Evolutionary conservation across 75 land plant species (phyloP), one percentile per base, ranked within the genome.

Genomic region (Chamaecyparis obtusa): DNA sequence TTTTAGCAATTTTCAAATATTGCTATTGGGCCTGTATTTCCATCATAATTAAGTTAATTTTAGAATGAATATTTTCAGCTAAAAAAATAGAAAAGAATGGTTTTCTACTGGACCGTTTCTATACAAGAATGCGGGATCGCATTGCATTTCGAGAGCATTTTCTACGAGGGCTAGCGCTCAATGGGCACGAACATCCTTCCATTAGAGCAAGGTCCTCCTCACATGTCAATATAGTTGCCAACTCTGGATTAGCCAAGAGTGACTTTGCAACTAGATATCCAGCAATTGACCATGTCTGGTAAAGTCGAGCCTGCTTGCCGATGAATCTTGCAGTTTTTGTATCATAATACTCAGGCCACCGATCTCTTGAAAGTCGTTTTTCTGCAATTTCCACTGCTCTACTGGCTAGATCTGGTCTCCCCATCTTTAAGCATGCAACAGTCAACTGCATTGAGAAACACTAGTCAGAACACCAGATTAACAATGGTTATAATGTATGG

Each of bases 321-420:
- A 95, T 88, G 56, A 95, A 94, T 79, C 94, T 90, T 30, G 90
- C 95, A 14, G 86, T 69, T 79, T 88, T 91, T 10, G 95, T 94
- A 72, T 94, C 96, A 85, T 93, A 95, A 85, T 95, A 95, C 74
- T 95, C 96, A 69, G 95, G 96, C 96, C 95, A 94, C 77, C 90
- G 91, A 86, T 95, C 96, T 76, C 33, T 78, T 69, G 90, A 86
- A 55, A 95, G 41, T 32, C 93, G 86, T 83, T 86, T 90, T 88
- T 95, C 96, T 30, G 94, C 95, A 74, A 90, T 55, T 27, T 86
- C 87, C 36, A 95, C 84, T 36, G 96, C 96, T 27, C 86, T 91
- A 46, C n/a, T 55, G 24, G 95, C 96, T 75, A 95, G 87, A 33
- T 94, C 96, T 6, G 91, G 94, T 74, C 96, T 88, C 33, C 90